Evolutionary conservation across 2,329 filamentous ascomycete species (phyloP), one percentile per base, ranked within the genome.

Genomic region (Penicillium sp.): DNA sequence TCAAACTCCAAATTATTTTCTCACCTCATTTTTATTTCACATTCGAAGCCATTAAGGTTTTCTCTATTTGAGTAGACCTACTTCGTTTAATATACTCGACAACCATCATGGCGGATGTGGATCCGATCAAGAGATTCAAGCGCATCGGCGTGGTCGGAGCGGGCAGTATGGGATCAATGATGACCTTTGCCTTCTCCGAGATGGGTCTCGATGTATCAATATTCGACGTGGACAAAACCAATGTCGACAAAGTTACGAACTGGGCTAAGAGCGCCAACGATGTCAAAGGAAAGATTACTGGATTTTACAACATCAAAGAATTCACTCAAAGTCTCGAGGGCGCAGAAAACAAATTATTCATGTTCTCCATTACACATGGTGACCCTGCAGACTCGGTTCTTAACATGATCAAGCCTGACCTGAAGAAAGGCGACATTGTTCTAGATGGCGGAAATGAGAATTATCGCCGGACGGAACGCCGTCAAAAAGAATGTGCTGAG

Each of bases 391-490:
- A 77, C 51, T 70, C 67, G 0, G 71, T 75, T 4, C 56, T 77
- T 24, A 58, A 46, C 16, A 67, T 68, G 65, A 70, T 86, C 27
- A 76, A 79, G 61, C 77, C 78, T 1, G 76, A 83, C 58, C 74
- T 90, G 3, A 78, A 80, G 19, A 76, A 77, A 45, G 84, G 83
- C 14, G 87, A 90, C 67, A 84, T 90, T 51, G 84, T 90, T 54
- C 79, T 90, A 31, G 87, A 90, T 66, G 85, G 84, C 10, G 85
- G 84, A 0, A 90, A 90, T 65, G 87, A 90, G 71, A 79, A 88
- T 67, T 90, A 85, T 72, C 74, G 80, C 35, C 84, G 83, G 47
- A 90, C 87, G 0, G 84, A 90, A 67, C 71, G 84, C 11, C 76
- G 87, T 39, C 87, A 90, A 65, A 77, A 77, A 29, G 82, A 84